Percentiles rank a stretch among this genome's conserved stretches.
These are phyloP conservation scores for Symmetrospora coprosmae DNA, from an alignment of 768 basidiomycete species.

Conservation along the genomic window DNA sequence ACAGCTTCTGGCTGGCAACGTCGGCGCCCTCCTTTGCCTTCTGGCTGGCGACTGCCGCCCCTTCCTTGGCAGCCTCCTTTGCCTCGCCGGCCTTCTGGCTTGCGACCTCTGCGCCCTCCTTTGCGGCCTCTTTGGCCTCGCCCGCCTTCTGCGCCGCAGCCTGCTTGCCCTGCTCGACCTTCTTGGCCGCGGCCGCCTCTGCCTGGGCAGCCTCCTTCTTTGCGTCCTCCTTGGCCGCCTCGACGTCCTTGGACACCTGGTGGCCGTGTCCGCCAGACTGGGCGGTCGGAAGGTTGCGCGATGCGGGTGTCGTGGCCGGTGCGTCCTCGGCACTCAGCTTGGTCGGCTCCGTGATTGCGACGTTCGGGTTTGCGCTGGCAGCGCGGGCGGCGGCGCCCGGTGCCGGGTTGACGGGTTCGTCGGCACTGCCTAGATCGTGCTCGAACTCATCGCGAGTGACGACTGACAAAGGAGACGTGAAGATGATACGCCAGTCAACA, in stretches of 20 bases:
- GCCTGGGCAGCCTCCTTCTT: slow-evolving; percentile 64
- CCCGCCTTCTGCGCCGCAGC: no score
- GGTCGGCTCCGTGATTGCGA: no score
- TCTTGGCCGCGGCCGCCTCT: no score
- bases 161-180: background rate
- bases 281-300: background rate
- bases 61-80: background rate
- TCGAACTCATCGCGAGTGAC: slow-evolving; percentile 19
- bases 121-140: background rate
- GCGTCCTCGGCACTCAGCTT: no score
- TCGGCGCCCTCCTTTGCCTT: background rate
- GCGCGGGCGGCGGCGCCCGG: background rate
- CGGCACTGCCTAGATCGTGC: background rate
- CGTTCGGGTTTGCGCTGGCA: no score
- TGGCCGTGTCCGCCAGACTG: background rate
- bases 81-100: background rate
- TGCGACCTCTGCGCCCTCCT: background rate
- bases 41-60: background rate
- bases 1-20: no score
- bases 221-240: slow-evolving; percentile 47
- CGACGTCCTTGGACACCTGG: background rate
- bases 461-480: background rate
- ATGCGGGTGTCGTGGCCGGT: background rate
- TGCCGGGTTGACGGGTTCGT: background rate
- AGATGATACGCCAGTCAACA: background rate